phyloP scores from a whole-genome alignment of 805 yeast genomes.

The Candida jianshihensis region DNA sequence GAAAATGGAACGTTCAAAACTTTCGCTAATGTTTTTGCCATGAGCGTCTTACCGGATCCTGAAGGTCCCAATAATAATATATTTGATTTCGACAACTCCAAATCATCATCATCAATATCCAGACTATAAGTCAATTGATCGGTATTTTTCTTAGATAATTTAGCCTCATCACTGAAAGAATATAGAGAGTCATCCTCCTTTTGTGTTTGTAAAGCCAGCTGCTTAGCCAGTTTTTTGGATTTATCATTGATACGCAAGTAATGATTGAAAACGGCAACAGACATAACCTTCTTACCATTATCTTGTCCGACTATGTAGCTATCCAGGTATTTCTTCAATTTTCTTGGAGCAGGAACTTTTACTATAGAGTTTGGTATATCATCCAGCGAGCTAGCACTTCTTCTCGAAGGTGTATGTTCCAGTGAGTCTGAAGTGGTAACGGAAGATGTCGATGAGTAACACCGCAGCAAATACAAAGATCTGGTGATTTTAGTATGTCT shows the following conservation, averaged over 20 bases:
- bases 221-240: slow-evolving; percentile 24
- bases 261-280: slow-evolving; percentile 57
- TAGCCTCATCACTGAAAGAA: slow-evolving; percentile 15
- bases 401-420: background rate
- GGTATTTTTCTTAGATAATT: slow-evolving; percentile 20
- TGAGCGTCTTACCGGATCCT: slow-evolving; percentile 54
- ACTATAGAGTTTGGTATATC: slow-evolving; percentile 14
- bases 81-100: slow-evolving; percentile 50
- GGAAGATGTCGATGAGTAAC: background rate
- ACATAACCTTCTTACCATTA: slow-evolving; percentile 46
- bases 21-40: slow-evolving; percentile 48
- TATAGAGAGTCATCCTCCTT: slow-evolving; percentile 24
- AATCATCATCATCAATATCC: slow-evolving; percentile 28
- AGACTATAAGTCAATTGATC: slow-evolving; percentile 25
- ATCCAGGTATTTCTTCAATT: slow-evolving; percentile 39
- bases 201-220: slow-evolving; percentile 19
- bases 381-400: background rate
- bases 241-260: slow-evolving; percentile 42
- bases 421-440: too few relatives aligned
- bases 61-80: slow-evolving; percentile 52
- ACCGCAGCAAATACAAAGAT: background rate
- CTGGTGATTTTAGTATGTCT: background rate
- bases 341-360: slow-evolving; percentile 40
- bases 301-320: slow-evolving; percentile 52
- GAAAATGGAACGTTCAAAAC: slow-evolving; percentile 49